Conservation (phyloP, 805 yeast genomes). For the Kodamaea restingae region DNA sequence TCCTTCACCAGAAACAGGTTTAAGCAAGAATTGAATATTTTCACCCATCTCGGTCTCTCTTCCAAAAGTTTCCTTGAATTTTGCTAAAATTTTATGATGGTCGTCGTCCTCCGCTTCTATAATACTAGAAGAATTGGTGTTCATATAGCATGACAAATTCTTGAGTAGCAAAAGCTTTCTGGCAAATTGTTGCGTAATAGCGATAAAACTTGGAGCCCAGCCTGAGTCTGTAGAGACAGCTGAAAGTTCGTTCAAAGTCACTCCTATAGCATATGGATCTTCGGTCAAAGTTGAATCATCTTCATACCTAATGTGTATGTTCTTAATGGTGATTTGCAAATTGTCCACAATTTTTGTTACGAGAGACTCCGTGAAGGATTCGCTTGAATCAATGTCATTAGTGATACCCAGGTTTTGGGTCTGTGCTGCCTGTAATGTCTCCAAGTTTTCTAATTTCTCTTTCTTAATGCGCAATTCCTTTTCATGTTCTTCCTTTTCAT, state of each 20-base stretch:
- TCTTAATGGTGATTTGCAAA: constrained; percentile 83
- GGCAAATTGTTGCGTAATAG: constrained; percentile 61
- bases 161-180: constrained; percentile 74
- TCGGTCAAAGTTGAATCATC: constrained; percentile 71
- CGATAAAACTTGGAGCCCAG: constrained; percentile 84
- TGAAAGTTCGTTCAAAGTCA: constrained; percentile 79
- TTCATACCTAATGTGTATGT: constrained; percentile 90
- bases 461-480: constrained; percentile 60
- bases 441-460: constrained; percentile 64
- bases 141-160: constrained; percentile 78
- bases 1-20: constrained; percentile 89
- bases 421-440: constrained; percentile 52
- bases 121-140: constrained; percentile 48
- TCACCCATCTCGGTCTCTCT: constrained; percentile 7
- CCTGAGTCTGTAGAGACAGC: constrained; percentile 84
- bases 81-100: constrained; percentile 44
- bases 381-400: constrained; percentile 50
- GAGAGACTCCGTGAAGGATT: constrained; percentile 80
- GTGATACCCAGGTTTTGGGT: constrained; percentile 25
- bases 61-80: constrained; percentile 45
- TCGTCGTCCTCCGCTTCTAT: constrained; percentile 19
- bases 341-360: constrained; percentile 90
- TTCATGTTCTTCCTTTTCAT: constrained; percentile 54
- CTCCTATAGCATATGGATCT: constrained; percentile 75
- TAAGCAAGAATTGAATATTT: constrained; percentile 53